Evolutionary conservation across 345 rosid genomes (phyloP).

Genomic region (Syzygium jambos): DNA sequence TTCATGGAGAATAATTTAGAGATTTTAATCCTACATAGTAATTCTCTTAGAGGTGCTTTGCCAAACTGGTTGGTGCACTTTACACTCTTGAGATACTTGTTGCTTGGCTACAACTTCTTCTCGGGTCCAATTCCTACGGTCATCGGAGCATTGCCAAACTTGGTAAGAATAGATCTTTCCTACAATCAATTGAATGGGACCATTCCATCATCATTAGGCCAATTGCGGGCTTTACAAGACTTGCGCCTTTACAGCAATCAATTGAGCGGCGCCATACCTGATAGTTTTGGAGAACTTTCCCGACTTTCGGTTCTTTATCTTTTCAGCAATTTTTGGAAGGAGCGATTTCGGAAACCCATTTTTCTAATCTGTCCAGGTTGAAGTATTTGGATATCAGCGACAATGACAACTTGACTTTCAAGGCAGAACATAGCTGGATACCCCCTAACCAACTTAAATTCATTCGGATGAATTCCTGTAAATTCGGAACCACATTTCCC

Average conservation of each 20-base stretch:
- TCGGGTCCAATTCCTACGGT: neutral
- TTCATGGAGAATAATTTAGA: neutral
- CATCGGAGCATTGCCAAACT: neutral
- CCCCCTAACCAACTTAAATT: neutral
- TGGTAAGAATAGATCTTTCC: neutral
- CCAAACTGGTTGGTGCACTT: neutral
- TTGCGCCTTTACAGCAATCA: neutral
- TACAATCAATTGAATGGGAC: neutral
- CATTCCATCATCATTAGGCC: neutral
- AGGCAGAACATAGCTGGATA: neutral
- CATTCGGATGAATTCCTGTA: neutral
- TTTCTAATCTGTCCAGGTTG: constrained; percentile 2
- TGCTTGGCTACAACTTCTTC: neutral
- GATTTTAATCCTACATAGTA: neutral
- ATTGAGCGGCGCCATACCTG: neutral
- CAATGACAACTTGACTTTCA: neutral
- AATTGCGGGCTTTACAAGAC: neutral
- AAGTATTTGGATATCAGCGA: neutral
- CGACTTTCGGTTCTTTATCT: neutral
- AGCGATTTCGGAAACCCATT: neutral
- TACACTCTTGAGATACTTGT: neutral
- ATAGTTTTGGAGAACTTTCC: neutral
- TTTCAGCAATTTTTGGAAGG: constrained; percentile 5
- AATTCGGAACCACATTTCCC: neutral
- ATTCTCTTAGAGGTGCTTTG: neutral